These are phyloP conservation scores for Neurospora africana DNA, from an alignment of 495 filamentous ascomycete genomes.

Conservation along the genomic window DNA sequence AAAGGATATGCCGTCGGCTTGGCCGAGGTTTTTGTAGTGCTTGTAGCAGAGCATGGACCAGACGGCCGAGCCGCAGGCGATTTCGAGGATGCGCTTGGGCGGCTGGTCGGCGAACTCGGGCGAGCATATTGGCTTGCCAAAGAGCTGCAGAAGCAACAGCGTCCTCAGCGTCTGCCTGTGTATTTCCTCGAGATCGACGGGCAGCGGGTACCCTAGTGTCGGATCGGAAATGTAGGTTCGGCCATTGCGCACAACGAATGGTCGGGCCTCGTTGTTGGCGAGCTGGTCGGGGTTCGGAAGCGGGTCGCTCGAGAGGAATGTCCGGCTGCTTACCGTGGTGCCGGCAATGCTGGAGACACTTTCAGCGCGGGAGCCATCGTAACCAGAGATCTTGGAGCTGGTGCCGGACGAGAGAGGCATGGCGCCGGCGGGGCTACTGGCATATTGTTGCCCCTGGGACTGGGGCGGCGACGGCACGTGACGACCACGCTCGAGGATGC, in stretches of 20 bases:
- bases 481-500: slow-evolving; percentile 14
- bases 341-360: slow-evolving; percentile 29
- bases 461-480: not conserved
- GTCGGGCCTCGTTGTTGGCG: slow-evolving; percentile 34
- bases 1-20: slow-evolving; percentile 50
- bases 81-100: slow-evolving; percentile 69
- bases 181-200: slow-evolving; percentile 78
- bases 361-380: slow-evolving; percentile 23
- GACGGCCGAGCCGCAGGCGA: slow-evolving; percentile 80
- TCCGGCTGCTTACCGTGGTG: slow-evolving; percentile 25
- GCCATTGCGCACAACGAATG: slow-evolving; percentile 63
- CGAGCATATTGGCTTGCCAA: slow-evolving; percentile 68
- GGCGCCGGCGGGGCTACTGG: slow-evolving; percentile 8
- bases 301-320: slow-evolving; percentile 26
- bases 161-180: slow-evolving; percentile 81
- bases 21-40: slow-evolving; percentile 54
- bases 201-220: slow-evolving; percentile 67
- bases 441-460: slow-evolving; percentile 21
- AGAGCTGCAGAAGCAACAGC: slow-evolving; percentile 67
- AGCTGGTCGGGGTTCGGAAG: slow-evolving; percentile 11
- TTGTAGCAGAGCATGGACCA: slow-evolving; percentile 83
- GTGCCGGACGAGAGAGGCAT: slow-evolving; percentile 24
- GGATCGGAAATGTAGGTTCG: slow-evolving; percentile 73
- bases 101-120: slow-evolving; percentile 52
- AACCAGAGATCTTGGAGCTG: slow-evolving; percentile 13